These are phyloP conservation scores for Ambispora gerdemannii DNA, from an alignment of 192 early-diverging fungal genomes.

Conservation along the genomic window DNA sequence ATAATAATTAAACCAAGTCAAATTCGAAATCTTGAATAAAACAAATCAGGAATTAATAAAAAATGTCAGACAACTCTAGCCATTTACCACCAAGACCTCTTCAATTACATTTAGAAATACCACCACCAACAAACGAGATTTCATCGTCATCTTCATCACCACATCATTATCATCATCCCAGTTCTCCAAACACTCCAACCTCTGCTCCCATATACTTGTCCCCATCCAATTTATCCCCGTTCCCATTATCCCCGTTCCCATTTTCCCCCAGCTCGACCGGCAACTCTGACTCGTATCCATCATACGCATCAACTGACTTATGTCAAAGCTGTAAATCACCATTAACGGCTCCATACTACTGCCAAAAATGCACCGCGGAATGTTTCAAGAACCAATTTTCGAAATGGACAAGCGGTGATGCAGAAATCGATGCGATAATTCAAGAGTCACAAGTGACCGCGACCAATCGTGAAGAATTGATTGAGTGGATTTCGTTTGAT, in stretches of 20 bases:
- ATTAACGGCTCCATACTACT: neutral
- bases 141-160: no score
- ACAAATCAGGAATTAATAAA: no score
- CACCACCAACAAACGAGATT: no score
- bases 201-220: no score
- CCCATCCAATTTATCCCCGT: no score
- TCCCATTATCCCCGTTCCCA: neutral
- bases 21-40: no score
- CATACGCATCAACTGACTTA: neutral
- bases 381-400: neutral
- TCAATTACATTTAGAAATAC: no score
- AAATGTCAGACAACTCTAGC: no score
- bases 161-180: no score
- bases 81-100: no score
- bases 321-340: neutral
- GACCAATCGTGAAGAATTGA: neutral
- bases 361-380: neutral
- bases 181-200: no score
- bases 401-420: constrained; percentile 1
- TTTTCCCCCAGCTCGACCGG: neutral
- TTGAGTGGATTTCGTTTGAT: constrained; percentile 20
- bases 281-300: neutral
- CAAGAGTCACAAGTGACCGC: neutral
- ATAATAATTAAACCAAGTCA: no score
- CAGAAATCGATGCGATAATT: neutral